Evolutionary conservation across 208 protist species (phyloP).

Genomic region (Trypanosoma congolense): DNA sequence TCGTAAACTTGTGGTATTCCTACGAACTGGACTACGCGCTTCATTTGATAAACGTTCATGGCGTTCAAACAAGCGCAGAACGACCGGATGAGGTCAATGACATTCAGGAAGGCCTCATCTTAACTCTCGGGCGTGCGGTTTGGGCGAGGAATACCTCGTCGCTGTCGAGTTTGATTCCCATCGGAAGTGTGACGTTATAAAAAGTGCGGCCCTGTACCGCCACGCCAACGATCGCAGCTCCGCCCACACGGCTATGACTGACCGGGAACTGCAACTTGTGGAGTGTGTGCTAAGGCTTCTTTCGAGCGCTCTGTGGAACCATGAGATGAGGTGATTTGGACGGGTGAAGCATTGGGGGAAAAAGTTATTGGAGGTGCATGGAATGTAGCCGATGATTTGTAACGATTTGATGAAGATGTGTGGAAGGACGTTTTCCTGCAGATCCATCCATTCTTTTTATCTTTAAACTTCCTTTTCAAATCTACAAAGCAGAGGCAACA

Average conservation of each 20-base stretch:
- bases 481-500: no score
- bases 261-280: constrained; percentile 3
- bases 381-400: no score
- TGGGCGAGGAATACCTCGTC: not conserved
- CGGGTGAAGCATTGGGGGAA: not conserved
- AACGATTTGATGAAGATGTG: no score
- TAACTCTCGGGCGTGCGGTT: not conserved
- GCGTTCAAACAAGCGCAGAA: not conserved
- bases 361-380: no score
- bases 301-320: not conserved
- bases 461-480: no score
- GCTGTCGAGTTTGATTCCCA: constrained; percentile 1
- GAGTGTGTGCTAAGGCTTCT: constrained; percentile 3
- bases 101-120: not conserved
- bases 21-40: constrained; percentile 11
- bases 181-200: not conserved
- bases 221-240: not conserved
- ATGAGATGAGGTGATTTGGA: not conserved
- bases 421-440: no score
- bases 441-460: no score
- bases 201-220: constrained; percentile 1
- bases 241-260: not conserved
- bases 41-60: constrained; percentile 10
- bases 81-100: no score
- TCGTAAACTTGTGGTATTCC: not conserved